Evolutionary conservation across 345 rosid species (phyloP), one percentile per base, ranked within the genome.

Genomic region (Corchorus capsularis): DNA sequence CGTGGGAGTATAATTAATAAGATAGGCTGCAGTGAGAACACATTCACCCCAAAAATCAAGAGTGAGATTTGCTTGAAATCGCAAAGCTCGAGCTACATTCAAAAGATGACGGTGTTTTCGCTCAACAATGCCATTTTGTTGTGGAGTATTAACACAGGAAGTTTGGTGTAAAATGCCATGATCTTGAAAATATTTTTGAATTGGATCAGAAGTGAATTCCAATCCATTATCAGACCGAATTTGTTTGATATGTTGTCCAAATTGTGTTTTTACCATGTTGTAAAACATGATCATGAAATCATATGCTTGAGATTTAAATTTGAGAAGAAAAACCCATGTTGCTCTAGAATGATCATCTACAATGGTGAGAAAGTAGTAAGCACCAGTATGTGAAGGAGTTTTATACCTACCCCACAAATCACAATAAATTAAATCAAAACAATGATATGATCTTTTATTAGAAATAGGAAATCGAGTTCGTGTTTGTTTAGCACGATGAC

Each of bases 401-500:
- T 8, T 22, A 19, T 27, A 71, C 4, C 35, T 20, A 14, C 74
- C 63, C 22, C 46, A 37, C 4, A 71, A 7, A 32, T 71, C 63
- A 54, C 14, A 34, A 35, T 71, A 49, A 14, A 71, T 20, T 50
- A 71, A 52, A 12, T 19, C 27, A 71, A 52, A 35, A 71, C 16
- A 4, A 47, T 43, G 3, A n/a, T 22, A 0, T 0, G 37, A 5
- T 7, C 43, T 64, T 34, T 39, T 73, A 56, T 20, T 41, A 55
- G 56, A 73, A 3, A 9, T 11, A 3, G 66, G 60, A 67, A 59
- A 78, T 11, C 41, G 3, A 15, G 15, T 6, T 2, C 46, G 6
- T 6, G 78, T 49, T 47, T 79, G 64, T 75, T 69, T 79, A 27
- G 65, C 79, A 15, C 16, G 50, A n/a, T 54, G 32, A 8, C 60